Base-by-base conservation (phyloP, 768 basidiomycete species). In the Leccinum disarticulatum region DNA sequence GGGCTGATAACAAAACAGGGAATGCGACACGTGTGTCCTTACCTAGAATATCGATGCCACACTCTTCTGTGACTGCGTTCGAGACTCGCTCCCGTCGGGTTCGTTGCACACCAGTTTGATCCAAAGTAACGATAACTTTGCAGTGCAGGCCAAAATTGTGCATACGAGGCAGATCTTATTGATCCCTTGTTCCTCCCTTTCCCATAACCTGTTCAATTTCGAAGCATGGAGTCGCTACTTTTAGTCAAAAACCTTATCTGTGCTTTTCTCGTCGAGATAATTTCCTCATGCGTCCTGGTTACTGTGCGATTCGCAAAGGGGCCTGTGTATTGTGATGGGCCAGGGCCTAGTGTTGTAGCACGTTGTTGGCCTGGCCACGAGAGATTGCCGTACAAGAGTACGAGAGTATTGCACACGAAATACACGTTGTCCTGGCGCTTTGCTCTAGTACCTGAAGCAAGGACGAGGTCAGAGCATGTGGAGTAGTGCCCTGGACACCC, bases 221-320 rank as follows among this genome's bases (percentile, higher is more conserved):
- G 66, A 69, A 69, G 64, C 61, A 61, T 64, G 65, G 60, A 53
- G 27, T 57, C 56, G 61, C 66, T 59, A 48, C 61, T 52, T 68
- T 69, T 69, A 69, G 69, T 41, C 54, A 66, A 69, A 69, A 69
- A 69, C 69, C 64, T 66, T 69, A 69, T 69, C 58, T 61, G 61
- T 27, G 53, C 52, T 58, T 64, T 66, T 30, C 69, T 28, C 61
- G 60, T 61, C 46, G 48, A 46, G 55, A 67, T 52, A 56, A 41
- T 64, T 64, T 55, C 67, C 62, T 56, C 55, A 47, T 71, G 48
- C 33, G 64, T 66, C 52, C 57, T 61, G 31, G 67, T 63, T 66
- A 64, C 61, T n/a, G 55, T 56, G 61, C 50, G 60, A 58, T 64
- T 60, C 35, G n/a, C 46, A 59, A 57, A 60, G 4, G 27, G 25